Conservation (phyloP, 2,329 filamentous ascomycete species). For the Fusarium pseudograminearum region DNA sequence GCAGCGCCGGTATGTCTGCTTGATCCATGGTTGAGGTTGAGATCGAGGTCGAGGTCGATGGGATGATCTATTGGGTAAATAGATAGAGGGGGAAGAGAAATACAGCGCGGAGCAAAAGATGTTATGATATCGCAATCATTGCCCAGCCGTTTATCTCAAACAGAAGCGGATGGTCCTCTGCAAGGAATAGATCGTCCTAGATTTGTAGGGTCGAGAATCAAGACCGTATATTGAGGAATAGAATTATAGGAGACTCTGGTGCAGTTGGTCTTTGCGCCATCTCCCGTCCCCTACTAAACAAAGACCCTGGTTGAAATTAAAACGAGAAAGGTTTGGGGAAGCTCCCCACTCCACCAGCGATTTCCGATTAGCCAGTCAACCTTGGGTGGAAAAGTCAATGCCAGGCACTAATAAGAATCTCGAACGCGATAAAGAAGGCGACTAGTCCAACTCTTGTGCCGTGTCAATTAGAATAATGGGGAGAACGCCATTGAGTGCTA, state of each 20-base stretch:
- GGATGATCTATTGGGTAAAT: background rate
- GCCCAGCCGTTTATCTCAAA: conserved; percentile 14
- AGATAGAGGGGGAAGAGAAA: conserved; percentile 2
- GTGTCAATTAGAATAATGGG: background rate
- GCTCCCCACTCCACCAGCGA: conserved; percentile 28
- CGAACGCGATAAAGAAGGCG: background rate
- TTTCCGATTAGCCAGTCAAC: conserved; percentile 16
- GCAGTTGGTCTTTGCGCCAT: conserved; percentile 6
- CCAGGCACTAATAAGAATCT: conserved; percentile 9
- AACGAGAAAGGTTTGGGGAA: conserved; percentile 37
- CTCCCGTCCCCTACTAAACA: conserved; percentile 25
- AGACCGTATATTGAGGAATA: conserved; percentile 10
- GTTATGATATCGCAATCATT: conserved; percentile 36
- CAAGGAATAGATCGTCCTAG: background rate
- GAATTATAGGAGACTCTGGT: conserved; percentile 35
- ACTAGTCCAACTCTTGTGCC: background rate
- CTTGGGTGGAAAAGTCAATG: conserved; percentile 18
- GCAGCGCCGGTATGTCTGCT: conserved; percentile 73
- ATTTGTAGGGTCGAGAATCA: conserved; percentile 4
- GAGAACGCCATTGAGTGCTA: background rate
- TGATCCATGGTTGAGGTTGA: conserved; percentile 64
- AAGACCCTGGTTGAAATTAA: conserved; percentile 40
- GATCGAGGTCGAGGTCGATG: conserved; percentile 5
- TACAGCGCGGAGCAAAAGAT: background rate
- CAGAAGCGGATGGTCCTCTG: background rate